phyloP scores from a whole-genome alignment of 371 early-diverging fungal species.

The Mucor plumbeus region DNA sequence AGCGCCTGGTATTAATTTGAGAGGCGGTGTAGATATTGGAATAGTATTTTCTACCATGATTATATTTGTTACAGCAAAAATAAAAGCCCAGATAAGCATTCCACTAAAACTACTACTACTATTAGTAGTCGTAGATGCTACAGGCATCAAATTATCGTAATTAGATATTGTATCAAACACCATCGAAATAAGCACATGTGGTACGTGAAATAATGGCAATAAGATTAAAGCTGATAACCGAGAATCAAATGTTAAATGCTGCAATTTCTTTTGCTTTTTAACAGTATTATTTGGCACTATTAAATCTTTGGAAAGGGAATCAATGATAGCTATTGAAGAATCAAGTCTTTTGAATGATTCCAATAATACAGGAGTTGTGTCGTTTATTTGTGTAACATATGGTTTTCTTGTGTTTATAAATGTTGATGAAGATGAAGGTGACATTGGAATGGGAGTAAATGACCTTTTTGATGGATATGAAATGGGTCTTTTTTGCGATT shows the following conservation, averaged over 20 bases:
- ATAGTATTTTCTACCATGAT: constrained; percentile 20
- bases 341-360: constrained; percentile 36
- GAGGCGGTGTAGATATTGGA: background rate
- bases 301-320: constrained; percentile 35
- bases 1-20: background rate
- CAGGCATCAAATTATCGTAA: background rate
- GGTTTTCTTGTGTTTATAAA: background rate
- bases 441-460: background rate
- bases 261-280: background rate
- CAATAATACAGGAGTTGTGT: constrained; percentile 9
- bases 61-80: constrained; percentile 28
- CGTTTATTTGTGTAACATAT: background rate
- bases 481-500: constrained; percentile 2
- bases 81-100: constrained; percentile 26
- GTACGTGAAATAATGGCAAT: constrained; percentile 32
- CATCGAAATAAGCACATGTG: constrained; percentile 32
- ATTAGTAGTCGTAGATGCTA: background rate
- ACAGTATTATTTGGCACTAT: background rate
- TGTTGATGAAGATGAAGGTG: background rate
- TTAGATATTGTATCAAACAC: constrained; percentile 25
- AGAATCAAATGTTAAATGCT: constrained; percentile 16
- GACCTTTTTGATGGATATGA: constrained; percentile 20
- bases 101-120: constrained; percentile 16
- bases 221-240: constrained; percentile 23
- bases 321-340: constrained; percentile 30